These are phyloP conservation scores for Cadophora sp. DNA, from an alignment of 2,329 filamentous ascomycete genomes.

Conservation along the genomic window DNA sequence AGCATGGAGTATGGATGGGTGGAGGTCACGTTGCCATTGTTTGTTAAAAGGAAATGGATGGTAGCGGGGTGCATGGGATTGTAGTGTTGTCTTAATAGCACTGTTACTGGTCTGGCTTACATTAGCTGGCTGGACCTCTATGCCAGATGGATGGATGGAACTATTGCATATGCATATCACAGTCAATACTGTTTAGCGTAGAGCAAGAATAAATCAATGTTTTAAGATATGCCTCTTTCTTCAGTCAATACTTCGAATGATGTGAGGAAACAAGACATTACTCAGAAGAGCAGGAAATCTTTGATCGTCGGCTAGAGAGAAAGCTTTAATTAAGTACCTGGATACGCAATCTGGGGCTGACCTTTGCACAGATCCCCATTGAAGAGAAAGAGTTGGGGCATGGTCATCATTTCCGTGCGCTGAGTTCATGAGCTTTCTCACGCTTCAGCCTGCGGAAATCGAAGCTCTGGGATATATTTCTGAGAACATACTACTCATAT, in stretches of 20 bases:
- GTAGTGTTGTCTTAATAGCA: not conserved
- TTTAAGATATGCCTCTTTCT: not conserved
- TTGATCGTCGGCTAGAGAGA: too few relatives aligned
- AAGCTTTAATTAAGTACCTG: too few relatives aligned
- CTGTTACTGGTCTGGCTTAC: not conserved
- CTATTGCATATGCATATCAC: not conserved
- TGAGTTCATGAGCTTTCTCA: too few relatives aligned
- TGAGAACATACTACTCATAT: too few relatives aligned
- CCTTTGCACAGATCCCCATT: too few relatives aligned
- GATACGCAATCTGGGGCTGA: too few relatives aligned
- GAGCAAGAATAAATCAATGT: not conserved
- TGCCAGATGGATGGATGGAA: not conserved
- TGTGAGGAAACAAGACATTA: too few relatives aligned
- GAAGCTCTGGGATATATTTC: too few relatives aligned
- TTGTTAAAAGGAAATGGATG: constrained; percentile 7
- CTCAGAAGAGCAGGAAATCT: too few relatives aligned
- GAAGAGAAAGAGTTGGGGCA: too few relatives aligned
- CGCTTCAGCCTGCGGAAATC: too few relatives aligned
- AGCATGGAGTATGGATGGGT: constrained; percentile 18
- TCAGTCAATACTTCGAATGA: not conserved
- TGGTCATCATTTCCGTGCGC: too few relatives aligned
- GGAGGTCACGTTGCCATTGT: not conserved
- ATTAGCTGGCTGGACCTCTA: not conserved
- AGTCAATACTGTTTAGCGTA: constrained; percentile 4
- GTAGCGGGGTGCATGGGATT: not conserved